phyloP scores from a whole-genome alignment of 208 protist genomes.

The Leishmania mexicana region DNA sequence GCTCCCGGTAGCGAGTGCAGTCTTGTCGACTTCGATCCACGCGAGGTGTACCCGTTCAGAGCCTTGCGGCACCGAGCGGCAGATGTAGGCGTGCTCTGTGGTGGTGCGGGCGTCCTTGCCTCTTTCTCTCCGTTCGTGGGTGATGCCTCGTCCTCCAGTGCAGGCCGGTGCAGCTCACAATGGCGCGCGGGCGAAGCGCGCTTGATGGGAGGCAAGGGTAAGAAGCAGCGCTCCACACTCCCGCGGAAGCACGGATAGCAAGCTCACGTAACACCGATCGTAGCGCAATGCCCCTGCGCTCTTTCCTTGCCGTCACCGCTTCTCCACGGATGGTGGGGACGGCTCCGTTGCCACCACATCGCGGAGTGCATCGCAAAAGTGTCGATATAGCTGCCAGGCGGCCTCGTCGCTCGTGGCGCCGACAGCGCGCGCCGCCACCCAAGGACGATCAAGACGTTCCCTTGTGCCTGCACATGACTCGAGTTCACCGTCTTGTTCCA shows the following conservation, averaged over 20 bases:
- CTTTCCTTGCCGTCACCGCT: not conserved
- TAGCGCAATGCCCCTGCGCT: not conserved
- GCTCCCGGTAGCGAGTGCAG: not conserved
- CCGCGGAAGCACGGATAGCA: not conserved
- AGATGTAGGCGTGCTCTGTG: not conserved
- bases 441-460: not conserved
- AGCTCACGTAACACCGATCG: not conserved
- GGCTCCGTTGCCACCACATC: not conserved
- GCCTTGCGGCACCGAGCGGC: not conserved
- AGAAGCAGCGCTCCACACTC: not conserved
- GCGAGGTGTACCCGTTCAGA: not conserved
- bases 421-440: conserved; percentile 14
- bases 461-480: not conserved
- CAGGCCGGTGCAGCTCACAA: not conserved
- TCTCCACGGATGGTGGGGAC: not conserved
- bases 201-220: not conserved
- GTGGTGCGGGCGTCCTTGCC: not conserved
- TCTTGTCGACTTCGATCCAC: not conserved
- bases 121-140: not conserved
- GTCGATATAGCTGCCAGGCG: conserved; percentile 8
- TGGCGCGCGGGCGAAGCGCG: not conserved
- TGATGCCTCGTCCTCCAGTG: not conserved
- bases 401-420: conserved; percentile 18
- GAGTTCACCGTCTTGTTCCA: not conserved
- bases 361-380: conserved; percentile 10